Evolutionary conservation across 768 basidiomycete genomes (phyloP).

Genomic region (Sarcodon sp.): DNA sequence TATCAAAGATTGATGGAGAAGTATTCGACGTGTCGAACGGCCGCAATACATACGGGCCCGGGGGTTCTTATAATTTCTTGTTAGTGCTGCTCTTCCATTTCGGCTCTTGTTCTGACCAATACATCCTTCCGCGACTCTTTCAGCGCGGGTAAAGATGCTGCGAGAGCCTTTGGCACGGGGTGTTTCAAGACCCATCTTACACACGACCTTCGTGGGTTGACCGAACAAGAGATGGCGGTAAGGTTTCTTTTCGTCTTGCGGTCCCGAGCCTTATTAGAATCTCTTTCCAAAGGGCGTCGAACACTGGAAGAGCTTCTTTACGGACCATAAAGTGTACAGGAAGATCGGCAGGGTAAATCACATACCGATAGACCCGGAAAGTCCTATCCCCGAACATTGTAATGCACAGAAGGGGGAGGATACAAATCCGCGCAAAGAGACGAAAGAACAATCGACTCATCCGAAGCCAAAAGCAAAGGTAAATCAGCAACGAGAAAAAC

Average conservation of each 20-base stretch:
- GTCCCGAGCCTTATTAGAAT: background rate
- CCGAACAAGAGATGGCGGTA: slow-evolving; percentile 58
- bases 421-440: slow-evolving; percentile 12
- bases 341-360: slow-evolving; percentile 72
- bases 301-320: slow-evolving; percentile 89
- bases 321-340: slow-evolving; percentile 64
- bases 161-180: slow-evolving; percentile 85
- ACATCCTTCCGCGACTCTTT: slow-evolving; percentile 1
- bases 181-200: slow-evolving; percentile 88
- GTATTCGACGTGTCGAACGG: slow-evolving; percentile 87
- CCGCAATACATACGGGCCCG: slow-evolving; percentile 70
- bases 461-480: background rate
- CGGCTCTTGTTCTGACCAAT: slow-evolving; percentile 4
- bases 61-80: slow-evolving; percentile 74
- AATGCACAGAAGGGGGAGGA: slow-evolving; percentile 41
- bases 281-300: slow-evolving; percentile 41
- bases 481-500: background rate
- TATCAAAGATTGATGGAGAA: slow-evolving; percentile 69
- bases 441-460: background rate
- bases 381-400: slow-evolving; percentile 66
- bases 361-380: slow-evolving; percentile 61
- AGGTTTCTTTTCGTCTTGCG: slow-evolving; percentile 11
- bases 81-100: background rate
- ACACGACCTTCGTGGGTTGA: slow-evolving; percentile 79
- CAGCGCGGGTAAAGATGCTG: slow-evolving; percentile 80